phyloP scores from a whole-genome alignment of 495 filamentous ascomycete species.

The Xylaria nigripes region DNA sequence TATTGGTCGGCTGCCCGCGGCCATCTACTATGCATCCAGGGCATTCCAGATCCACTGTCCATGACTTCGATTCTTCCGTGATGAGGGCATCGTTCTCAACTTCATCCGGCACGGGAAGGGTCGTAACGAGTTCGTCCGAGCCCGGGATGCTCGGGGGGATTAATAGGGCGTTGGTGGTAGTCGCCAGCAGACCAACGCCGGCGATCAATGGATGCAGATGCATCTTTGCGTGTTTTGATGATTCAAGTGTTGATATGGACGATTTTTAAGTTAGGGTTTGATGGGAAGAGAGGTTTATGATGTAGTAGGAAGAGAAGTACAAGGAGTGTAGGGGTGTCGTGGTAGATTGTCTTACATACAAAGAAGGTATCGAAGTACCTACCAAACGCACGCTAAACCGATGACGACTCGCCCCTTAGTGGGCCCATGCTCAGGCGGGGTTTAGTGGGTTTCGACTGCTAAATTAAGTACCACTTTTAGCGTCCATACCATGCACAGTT shows the following conservation, averaged over 20 bases:
- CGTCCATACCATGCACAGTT: too few species aligned
- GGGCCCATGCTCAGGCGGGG: conserved; percentile 1
- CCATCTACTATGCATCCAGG: conserved; percentile 32
- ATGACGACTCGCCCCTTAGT: not conserved
- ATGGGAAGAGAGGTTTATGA: conserved; percentile 1
- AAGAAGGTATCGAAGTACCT: too few species aligned
- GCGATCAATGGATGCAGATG: conserved; percentile 22
- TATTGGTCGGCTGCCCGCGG: conserved; percentile 18
- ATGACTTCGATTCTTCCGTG: conserved; percentile 8
- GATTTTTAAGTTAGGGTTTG: conserved; percentile 13
- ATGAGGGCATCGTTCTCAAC: conserved; percentile 9
- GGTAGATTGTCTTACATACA: not conserved
- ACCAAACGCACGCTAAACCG: too few species aligned
- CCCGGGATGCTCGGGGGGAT: conserved; percentile 22
- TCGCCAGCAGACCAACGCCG: conserved; percentile 27
- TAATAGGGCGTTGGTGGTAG: conserved; percentile 25
- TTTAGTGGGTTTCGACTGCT: not conserved
- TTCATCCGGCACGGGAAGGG: conserved; percentile 22
- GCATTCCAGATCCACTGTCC: conserved; percentile 32
- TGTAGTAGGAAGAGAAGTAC: not conserved
- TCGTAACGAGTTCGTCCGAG: conserved; percentile 17
- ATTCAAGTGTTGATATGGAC: conserved; percentile 3
- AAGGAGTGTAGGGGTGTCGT: not conserved
- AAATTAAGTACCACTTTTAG: not conserved
- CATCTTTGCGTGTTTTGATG: conserved; percentile 15